phyloP scores from a whole-genome alignment of 306 rosid genomes.

The Prunus campanulata region DNA sequence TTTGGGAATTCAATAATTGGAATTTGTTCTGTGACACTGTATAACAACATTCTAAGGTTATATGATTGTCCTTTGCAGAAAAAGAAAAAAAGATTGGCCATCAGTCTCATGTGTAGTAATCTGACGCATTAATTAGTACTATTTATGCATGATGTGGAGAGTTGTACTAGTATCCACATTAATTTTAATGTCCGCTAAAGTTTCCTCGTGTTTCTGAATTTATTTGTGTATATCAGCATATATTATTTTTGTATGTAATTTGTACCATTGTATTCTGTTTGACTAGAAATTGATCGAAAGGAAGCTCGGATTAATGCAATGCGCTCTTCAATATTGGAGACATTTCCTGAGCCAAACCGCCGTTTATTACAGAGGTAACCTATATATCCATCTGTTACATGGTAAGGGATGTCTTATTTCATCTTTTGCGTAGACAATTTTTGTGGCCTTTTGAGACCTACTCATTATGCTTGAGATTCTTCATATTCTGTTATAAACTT shows the following conservation, averaged over 20 bases:
- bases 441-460: not conserved
- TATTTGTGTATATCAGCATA: slow-evolving; percentile 13
- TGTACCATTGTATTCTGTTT: slow-evolving; percentile 23
- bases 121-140: not conserved
- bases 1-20: not conserved
- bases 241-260: slow-evolving; percentile 7
- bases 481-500: not conserved
- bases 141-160: not conserved
- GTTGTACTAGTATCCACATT: not conserved
- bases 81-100: not conserved
- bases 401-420: not conserved
- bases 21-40: not conserved
- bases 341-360: slow-evolving; percentile 97
- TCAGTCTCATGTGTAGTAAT: not conserved
- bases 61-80: not conserved
- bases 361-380: slow-evolving; percentile 84
- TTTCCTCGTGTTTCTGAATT: slow-evolving; percentile 1
- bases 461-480: not conserved
- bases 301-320: slow-evolving; percentile 83
- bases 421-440: not conserved
- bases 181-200: not conserved
- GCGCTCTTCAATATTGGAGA: slow-evolving; percentile 83
- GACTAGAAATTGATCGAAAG: slow-evolving; percentile 83
- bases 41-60: not conserved
- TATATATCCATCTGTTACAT: slow-evolving; percentile 4